These are phyloP conservation scores for Colletotrichum navitas DNA, from an alignment of 2,329 filamentous ascomycete species.

Conservation along the genomic window DNA sequence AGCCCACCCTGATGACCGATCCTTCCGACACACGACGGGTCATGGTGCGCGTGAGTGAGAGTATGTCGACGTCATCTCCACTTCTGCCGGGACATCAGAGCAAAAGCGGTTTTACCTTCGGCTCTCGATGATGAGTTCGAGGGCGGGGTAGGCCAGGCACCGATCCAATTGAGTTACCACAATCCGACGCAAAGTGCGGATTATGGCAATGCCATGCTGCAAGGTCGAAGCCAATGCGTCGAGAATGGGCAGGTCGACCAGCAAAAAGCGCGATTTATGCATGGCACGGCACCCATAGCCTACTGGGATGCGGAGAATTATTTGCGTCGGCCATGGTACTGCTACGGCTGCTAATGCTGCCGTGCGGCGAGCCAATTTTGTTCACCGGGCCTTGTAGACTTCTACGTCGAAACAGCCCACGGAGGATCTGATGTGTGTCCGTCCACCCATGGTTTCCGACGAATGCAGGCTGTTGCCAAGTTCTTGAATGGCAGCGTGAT, in stretches of 20 bases:
- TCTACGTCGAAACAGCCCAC: conserved; percentile 30
- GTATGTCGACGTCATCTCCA: conserved; percentile 33
- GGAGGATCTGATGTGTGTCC: conserved; percentile 24
- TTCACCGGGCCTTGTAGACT: conserved; percentile 20
- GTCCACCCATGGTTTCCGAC: conserved; percentile 9
- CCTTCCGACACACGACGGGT: conserved; percentile 26
- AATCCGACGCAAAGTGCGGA: conserved; percentile 7
- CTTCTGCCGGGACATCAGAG: conserved; percentile 9
- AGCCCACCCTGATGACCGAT: conserved; percentile 39
- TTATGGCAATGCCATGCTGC: conserved; percentile 34
- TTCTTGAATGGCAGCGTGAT: neutral
- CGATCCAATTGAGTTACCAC: conserved; percentile 31
- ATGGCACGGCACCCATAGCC: conserved; percentile 18
- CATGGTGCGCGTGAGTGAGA: conserved; percentile 33
- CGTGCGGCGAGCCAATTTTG: conserved; percentile 14
- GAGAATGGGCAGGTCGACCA: conserved; percentile 5
- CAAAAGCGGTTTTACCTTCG: conserved; percentile 5
- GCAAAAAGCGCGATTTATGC: conserved; percentile 36
- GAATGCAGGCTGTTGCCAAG: neutral
- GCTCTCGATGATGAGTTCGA: conserved; percentile 4
- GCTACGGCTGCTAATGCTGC: neutral
- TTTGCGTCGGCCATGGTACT: conserved; percentile 1
- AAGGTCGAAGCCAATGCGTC: conserved; percentile 29
- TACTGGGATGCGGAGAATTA: conserved; percentile 23
- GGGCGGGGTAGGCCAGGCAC: conserved; percentile 33